Evolutionary conservation across 257 asterid species (phyloP).

Genomic region (Orobanche coerulescens): DNA sequence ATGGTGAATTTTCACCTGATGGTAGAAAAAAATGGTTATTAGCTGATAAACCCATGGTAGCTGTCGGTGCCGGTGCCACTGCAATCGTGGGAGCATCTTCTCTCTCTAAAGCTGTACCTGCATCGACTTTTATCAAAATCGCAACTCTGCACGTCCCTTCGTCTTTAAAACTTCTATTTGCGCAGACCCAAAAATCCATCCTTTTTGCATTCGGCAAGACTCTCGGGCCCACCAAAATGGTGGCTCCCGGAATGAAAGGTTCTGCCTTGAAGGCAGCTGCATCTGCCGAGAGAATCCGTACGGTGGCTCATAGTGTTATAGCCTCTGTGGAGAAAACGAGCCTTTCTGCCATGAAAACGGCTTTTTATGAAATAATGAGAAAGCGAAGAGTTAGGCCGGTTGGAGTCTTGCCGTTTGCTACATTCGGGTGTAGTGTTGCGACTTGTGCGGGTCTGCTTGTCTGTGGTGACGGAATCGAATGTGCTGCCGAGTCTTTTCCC

Average conservation of each 20-base stretch:
- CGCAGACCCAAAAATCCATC: slow-evolving; percentile 62
- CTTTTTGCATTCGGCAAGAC: slow-evolving; percentile 51
- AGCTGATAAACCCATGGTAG: slow-evolving; percentile 69
- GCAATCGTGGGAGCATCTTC: slow-evolving; percentile 79
- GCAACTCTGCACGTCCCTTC: slow-evolving; percentile 62
- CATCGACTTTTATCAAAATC: slow-evolving; percentile 55
- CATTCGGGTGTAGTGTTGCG: slow-evolving; percentile 83
- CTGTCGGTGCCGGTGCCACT: slow-evolving; percentile 94
- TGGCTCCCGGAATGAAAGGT: slow-evolving; percentile 43
- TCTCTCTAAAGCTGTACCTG: slow-evolving; percentile 70
- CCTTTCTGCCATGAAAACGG: slow-evolving; percentile 76
- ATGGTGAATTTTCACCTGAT: slow-evolving; percentile 25
- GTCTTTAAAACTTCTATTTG: slow-evolving; percentile 47
- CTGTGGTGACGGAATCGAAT: slow-evolving; percentile 87
- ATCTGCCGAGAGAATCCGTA: slow-evolving; percentile 75
- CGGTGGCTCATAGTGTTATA: slow-evolving; percentile 63
- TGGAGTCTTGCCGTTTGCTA: slow-evolving; percentile 69
- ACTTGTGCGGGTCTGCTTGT: slow-evolving; percentile 64
- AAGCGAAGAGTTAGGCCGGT: slow-evolving; percentile 44
- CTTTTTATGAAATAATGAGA: slow-evolving; percentile 89
- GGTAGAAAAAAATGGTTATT: slow-evolving; percentile 39
- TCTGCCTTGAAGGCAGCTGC: slow-evolving; percentile 49
- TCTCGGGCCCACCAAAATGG: slow-evolving; percentile 45
- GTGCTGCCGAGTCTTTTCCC: slow-evolving; percentile 82
- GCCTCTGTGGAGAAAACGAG: slow-evolving; percentile 87